Percentiles rank a stretch among this genome's conserved stretches.
phyloP scores from a whole-genome alignment of 225 moss, liverwort and hornwort genomes.

The Straminergon stramineum region DNA sequence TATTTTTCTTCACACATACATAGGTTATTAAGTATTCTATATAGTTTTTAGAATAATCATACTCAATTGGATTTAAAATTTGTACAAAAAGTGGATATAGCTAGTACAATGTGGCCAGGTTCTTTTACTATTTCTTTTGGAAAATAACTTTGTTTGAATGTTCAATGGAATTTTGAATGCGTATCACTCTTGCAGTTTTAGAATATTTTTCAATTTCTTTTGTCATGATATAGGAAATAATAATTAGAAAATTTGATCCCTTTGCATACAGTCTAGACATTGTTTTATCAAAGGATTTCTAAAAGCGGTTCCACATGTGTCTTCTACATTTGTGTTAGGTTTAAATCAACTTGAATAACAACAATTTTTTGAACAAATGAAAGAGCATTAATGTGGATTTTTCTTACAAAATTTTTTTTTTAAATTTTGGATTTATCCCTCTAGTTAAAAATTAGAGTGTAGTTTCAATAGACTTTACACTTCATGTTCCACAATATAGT shows the following conservation, averaged over 20 bases:
- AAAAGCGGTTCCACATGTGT: neutral
- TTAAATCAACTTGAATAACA: neutral
- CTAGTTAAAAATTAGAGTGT: neutral
- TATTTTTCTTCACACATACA: too few species aligned
- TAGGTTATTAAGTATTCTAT: neutral
- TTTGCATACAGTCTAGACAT: neutral
- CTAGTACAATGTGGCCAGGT: neutral
- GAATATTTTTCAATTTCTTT: neutral
- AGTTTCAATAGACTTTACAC: neutral
- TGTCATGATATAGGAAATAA: neutral
- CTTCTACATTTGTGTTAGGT: neutral
- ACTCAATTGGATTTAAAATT: neutral
- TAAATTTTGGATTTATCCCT: neutral
- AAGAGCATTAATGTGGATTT: neutral
- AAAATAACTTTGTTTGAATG: neutral
- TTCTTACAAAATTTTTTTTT: too few species aligned
- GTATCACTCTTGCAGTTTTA: neutral
- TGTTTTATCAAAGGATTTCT: neutral
- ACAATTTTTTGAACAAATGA: neutral
- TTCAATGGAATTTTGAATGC: neutral
- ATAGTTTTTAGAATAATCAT: accelerated
- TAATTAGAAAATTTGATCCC: neutral
- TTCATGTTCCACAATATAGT: too few species aligned
- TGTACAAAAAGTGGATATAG: neutral
- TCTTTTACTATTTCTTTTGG: neutral